These are phyloP conservation scores for Iris macrosiphon DNA, from an alignment of 106 monocot species.

Conservation along the genomic window DNA sequence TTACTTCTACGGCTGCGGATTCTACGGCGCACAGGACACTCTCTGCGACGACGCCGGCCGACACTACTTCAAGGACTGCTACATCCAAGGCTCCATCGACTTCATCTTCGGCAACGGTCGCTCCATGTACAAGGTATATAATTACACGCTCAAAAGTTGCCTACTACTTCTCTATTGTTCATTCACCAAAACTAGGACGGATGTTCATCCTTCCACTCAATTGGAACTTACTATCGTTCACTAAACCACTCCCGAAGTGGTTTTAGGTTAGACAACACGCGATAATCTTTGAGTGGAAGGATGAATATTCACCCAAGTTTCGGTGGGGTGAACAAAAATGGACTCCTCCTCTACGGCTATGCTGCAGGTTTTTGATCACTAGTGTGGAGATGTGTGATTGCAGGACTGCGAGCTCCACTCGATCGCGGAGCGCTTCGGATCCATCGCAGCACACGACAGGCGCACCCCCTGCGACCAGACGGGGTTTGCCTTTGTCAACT, in stretches of 20 bases:
- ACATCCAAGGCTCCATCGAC: conserved; percentile 95
- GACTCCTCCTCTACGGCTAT: no score
- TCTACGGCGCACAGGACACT: conserved; percentile 95
- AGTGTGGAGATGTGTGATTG: not conserved
- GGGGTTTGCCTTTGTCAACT: conserved; percentile 83
- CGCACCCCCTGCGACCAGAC: conserved; percentile 55
- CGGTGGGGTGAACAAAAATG: no score
- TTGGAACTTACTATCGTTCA: no score
- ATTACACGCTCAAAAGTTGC: no score
- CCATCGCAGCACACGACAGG: conserved; percentile 80
- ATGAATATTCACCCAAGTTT: no score
- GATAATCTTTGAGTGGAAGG: no score
- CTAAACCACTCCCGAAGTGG: no score
- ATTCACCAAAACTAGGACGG: not conserved
- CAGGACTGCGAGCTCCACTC: conserved; percentile 81
- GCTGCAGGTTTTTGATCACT: not conserved
- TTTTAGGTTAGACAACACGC: no score
- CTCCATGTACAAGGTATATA: conserved; percentile 88
- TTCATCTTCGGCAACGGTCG: conserved; percentile 96
- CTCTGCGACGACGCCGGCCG: conserved; percentile 86
- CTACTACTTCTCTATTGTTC: not conserved
- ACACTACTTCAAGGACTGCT: conserved; percentile 96
- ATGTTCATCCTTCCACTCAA: no score
- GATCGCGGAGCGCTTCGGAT: conserved; percentile 76
- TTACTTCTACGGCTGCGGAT: conserved; percentile 84